Base-by-base conservation (phyloP, 352 stramenopile genomes). In the Pseudoperonospora humuli region DNA sequence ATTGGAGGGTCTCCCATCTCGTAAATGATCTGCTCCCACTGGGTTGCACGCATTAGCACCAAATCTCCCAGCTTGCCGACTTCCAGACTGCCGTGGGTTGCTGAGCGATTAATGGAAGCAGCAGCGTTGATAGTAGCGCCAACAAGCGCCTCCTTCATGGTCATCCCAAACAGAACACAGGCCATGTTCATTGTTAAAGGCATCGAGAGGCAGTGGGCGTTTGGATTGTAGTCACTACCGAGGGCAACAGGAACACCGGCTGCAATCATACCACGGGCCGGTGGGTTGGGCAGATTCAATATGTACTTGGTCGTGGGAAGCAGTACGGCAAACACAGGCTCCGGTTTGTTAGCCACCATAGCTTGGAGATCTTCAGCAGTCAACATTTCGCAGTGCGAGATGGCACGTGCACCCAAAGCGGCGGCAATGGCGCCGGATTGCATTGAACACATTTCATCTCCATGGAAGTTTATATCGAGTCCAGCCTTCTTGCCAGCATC, bases 11-110 rank as follows among this genome's bases (percentile, higher is more conserved):
- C 75, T 14, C 54, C 73, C 68, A 93, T 89, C 54, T 87, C 76
- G 68, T 90, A 93, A 54, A 93, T 81, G 39, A 90, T 62, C 23
- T 90, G 75, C 58, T 90, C 75, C 77, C 80, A 90, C 48, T 93
- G 75, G 6, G 42, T 64, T 13, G 75, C 77, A 29, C 74, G 65
- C 50, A 89, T 54, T 18, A 86, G 32, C 35, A 90, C 48, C 27
- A 93, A 48, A 36, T 93, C 81, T 6, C 71, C 77, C 28, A 66
- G 50, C 54, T 90, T 90, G 49, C 77, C 81, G 11, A 86, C 67
- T 48, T 90, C 77, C 5, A 93, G 54, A 48, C 74, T 88, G 39
- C 81, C 77, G 45, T 90, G 75, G 15, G 73, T 74, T 40, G 65
- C 49, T n/a, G 73, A 80, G 20, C 77, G 71, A 39, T 86, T 61